A percentile compares a stretch with the other conserved stretches of the same genome.
Evolutionary conservation across 176 grass and related monocot species (phyloP).

Genomic region (Hordeum vulgare): MorexV3_pseudomolecules_assembly NC_058519.1:480754665-480755164

Average conservation of each 20-base stretch:
- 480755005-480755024: constrained; percentile 52
- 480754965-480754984: constrained; percentile 27
- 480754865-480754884: constrained; percentile 35
- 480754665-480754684: constrained; percentile 83
- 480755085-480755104: not conserved
- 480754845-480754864: constrained; percentile 30
- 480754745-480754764: not conserved
- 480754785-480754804: constrained; percentile 71
- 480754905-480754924: not conserved
- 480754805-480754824: constrained; percentile 28
- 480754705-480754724: constrained; percentile 71
- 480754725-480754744: constrained; percentile 19
- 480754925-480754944: not conserved
- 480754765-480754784: not conserved
- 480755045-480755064: constrained; percentile 41
- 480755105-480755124: not conserved
- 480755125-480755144: not conserved
- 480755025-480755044: constrained; percentile 42
- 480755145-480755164: not conserved
- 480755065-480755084: not conserved
- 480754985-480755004: constrained; percentile 18
- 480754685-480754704: constrained; percentile 62
- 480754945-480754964: constrained; percentile 52
- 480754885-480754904: constrained; percentile 13
- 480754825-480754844: constrained; percentile 38